Evolutionary conservation across 202 grass and related monocot species (phyloP).

Genomic region (Thinopyrum obtusiflorum): DNA sequence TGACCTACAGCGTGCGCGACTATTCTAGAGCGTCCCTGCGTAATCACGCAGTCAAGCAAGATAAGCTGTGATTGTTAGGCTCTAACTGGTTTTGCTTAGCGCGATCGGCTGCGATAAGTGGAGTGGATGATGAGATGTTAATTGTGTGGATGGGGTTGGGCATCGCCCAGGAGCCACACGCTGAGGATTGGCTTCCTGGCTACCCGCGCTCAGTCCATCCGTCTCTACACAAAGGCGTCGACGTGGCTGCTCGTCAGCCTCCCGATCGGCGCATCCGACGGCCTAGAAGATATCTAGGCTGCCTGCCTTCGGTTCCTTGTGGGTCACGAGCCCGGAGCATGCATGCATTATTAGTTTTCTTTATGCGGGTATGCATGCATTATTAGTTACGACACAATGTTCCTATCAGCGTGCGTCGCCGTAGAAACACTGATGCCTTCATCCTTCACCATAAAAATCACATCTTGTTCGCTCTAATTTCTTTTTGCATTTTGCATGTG

Average conservation of each 20-base stretch:
- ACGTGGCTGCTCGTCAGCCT: not conserved
- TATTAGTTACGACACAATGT: not conserved
- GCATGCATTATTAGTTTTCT: not conserved
- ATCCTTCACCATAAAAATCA: not conserved
- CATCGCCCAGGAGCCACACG: slow-evolving; percentile 34
- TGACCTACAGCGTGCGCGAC: not conserved
- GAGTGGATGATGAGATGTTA: not conserved
- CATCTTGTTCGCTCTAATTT: not conserved
- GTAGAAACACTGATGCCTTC: not conserved
- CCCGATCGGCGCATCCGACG: not conserved
- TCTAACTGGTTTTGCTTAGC: not conserved
- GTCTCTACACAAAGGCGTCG: not conserved
- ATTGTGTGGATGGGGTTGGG: slow-evolving; percentile 33
- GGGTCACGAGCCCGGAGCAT: not conserved
- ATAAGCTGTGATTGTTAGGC: not conserved
- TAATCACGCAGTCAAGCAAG: not conserved
- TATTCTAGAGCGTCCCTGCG: slow-evolving; percentile 13
- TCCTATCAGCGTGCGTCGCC: slow-evolving; percentile 1
- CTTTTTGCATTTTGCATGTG: not conserved
- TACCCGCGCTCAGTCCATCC: not conserved
- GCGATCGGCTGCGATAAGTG: not conserved
- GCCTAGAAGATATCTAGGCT: not conserved
- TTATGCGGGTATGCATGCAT: too few species aligned
- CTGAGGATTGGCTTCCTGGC: slow-evolving; percentile 27
- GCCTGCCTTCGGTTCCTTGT: not conserved